Evolutionary conservation across 352 stramenopile genomes (phyloP).

Genomic region (Phytophthora fragariaefolia): DNA sequence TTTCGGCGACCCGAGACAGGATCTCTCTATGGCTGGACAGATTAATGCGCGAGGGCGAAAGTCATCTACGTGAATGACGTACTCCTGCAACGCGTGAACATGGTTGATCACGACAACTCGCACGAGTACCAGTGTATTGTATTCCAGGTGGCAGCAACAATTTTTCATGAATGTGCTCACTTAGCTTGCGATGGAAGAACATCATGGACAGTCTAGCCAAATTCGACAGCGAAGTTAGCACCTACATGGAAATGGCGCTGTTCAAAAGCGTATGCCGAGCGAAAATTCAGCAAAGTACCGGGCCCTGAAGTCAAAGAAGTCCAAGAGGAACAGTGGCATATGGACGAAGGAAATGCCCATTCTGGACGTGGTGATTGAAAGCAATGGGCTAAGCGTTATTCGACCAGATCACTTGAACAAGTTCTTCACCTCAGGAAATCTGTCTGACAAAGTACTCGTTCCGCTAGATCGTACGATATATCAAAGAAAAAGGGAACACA

Average conservation of each 20-base stretch:
- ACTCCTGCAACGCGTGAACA: constrained; percentile 5
- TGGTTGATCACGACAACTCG: constrained; percentile 4
- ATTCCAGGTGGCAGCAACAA: constrained; percentile 5
- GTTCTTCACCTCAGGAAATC: constrained; percentile 7
- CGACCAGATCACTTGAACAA: constrained; percentile 10
- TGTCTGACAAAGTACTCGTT: constrained; percentile 1
- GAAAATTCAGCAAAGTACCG: constrained; percentile 6
- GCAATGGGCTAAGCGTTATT: not conserved
- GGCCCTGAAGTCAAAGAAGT: constrained; percentile 1
- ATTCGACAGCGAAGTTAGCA: not conserved
- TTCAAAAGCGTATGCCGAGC: not conserved
- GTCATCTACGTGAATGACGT: constrained; percentile 9
- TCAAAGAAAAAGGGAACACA: constrained; percentile 5
- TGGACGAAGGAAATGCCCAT: constrained; percentile 7
- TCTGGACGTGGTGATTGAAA: constrained; percentile 6
- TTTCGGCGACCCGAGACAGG: not conserved
- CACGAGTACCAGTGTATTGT: constrained; percentile 9
- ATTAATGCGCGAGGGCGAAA: not conserved
- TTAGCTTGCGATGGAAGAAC: constrained; percentile 3
- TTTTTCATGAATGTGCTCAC: constrained; percentile 12
- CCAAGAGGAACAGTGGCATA: not conserved
- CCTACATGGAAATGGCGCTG: not conserved
- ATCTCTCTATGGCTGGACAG: constrained; percentile 3
- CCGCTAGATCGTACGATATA: not conserved
- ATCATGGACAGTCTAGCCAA: constrained; percentile 2